Evolutionary conservation across 169 alveolate genomes (phyloP).

Genomic region (Cryptosporidium parvum): DNA sequence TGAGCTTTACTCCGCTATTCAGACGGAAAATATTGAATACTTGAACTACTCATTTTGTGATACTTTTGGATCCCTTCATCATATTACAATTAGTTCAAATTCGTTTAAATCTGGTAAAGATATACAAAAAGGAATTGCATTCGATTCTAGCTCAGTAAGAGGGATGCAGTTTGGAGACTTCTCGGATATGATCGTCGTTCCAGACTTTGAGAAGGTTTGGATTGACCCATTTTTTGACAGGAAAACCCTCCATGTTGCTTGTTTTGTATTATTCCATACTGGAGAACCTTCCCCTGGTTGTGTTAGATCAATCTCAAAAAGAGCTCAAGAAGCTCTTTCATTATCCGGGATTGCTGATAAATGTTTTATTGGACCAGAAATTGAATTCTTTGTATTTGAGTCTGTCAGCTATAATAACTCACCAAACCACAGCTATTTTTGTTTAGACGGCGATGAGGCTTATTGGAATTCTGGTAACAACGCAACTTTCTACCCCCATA

Average conservation of each 20-base stretch:
- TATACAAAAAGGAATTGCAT: constrained; percentile 52
- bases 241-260: constrained; percentile 50
- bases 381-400: constrained; percentile 85
- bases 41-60: constrained; percentile 58
- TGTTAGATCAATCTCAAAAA: constrained; percentile 59
- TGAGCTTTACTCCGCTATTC: constrained; percentile 28
- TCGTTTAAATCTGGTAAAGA: constrained; percentile 38
- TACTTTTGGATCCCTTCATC: constrained; percentile 70
- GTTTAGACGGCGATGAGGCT: constrained; percentile 78
- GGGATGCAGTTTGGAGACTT: constrained; percentile 65
- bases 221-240: constrained; percentile 54
- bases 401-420: constrained; percentile 77
- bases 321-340: constrained; percentile 39
- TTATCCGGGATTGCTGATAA: constrained; percentile 50
- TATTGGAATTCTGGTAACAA: constrained; percentile 78
- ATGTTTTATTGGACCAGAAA: constrained; percentile 83
- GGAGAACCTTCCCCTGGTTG: constrained; percentile 55
- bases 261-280: constrained; percentile 23
- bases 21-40: constrained; percentile 47
- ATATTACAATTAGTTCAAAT: constrained; percentile 47
- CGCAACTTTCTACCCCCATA: not conserved
- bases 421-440: constrained; percentile 77
- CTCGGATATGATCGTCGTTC: constrained; percentile 65
- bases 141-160: constrained; percentile 74
- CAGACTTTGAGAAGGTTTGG: constrained; percentile 59